phyloP scores from a whole-genome alignment of 2,329 filamentous ascomycete species.

The Macrophomina pseudophaseolina region DNA sequence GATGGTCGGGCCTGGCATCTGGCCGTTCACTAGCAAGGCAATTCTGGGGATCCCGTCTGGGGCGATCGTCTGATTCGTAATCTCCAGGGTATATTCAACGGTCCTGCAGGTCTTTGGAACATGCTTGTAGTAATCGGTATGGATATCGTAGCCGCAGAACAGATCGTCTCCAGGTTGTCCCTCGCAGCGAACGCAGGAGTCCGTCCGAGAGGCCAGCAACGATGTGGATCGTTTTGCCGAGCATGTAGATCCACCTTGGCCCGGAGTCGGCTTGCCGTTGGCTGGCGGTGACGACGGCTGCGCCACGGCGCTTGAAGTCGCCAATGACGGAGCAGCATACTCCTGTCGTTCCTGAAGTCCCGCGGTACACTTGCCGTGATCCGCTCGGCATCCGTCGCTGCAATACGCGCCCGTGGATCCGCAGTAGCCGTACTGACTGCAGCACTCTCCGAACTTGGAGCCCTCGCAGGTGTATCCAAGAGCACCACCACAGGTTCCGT shows the following conservation, averaged over 20 bases:
- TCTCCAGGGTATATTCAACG: conserved; percentile 51
- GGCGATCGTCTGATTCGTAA: conserved; percentile 50
- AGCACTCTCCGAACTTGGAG: conserved; percentile 34
- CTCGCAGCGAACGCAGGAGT: conserved; percentile 34
- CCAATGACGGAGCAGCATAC: background rate
- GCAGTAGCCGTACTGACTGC: conserved; percentile 31
- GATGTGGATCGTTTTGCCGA: background rate
- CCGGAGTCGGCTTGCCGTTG: background rate
- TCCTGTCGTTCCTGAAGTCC: background rate
- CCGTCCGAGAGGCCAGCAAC: background rate
- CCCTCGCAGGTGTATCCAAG: conserved; percentile 34
- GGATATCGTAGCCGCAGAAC: conserved; percentile 43
- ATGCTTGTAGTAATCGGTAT: conserved; percentile 43
- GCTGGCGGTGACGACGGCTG: background rate
- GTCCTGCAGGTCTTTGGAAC: conserved; percentile 46
- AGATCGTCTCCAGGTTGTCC: conserved; percentile 40
- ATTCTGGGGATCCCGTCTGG: conserved; percentile 52
- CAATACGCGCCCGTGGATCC: conserved; percentile 26
- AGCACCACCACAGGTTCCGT: conserved; percentile 31
- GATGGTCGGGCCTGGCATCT: conserved; percentile 54
- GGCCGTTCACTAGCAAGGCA: conserved; percentile 52
- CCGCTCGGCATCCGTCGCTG: conserved; percentile 20
- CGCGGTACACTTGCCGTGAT: conserved; percentile 23
- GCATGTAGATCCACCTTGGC: background rate
- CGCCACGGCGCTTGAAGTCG: conserved; percentile 2